Base-by-base conservation (phyloP, 108 stramenopile genomes). In the Cyclostephanos tholiformis region DNA sequence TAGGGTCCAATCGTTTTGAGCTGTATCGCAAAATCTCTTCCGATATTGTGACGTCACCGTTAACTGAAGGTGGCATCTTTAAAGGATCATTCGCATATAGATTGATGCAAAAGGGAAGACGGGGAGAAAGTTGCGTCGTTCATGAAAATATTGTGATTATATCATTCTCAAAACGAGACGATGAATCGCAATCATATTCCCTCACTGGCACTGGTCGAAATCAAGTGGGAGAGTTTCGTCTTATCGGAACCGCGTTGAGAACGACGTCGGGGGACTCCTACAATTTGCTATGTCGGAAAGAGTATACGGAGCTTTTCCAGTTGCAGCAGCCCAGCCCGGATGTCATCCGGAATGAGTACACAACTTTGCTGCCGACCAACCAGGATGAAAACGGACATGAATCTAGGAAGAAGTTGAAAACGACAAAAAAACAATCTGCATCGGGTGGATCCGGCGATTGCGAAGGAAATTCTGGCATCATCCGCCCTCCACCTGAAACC, bases 401-500 rank as follows among this genome's bases (percentile, higher is more conserved):
- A 26, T 27, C 53, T 27, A 55, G 53, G 23, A 55, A 27, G 9
- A 26, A 55, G 23, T 26, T 25, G 53, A 55, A 16, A 26, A 26
- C 26, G 53, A 26, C 26, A 20, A 13, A 55, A 13, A 11, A 25
- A 55, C 9, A 11, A 26, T 55, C 22, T 0, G 11, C 6, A 26
- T 55, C 53, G 26, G 25, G 10, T 9, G 53, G 53, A 55, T 55
- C 26, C 26, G 26, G 25, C 6, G 23, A n/a, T 53, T 25, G 19
- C 52, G 52, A 25, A 53, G 52, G 25, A 8, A 53, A 53, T 1
- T 41, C 41, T 41, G 90, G 93, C 46, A 75, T 94, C 41, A 98
- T 99, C 80, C 87, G 89, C 46, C 98, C 98, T 35, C 98, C 98
- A 7, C 96, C 97, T 16, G 97, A 97, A 63, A 97, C 97, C 48